Conservation (phyloP, 768 basidiomycete genomes). For the Mycena vitilis region DNA sequence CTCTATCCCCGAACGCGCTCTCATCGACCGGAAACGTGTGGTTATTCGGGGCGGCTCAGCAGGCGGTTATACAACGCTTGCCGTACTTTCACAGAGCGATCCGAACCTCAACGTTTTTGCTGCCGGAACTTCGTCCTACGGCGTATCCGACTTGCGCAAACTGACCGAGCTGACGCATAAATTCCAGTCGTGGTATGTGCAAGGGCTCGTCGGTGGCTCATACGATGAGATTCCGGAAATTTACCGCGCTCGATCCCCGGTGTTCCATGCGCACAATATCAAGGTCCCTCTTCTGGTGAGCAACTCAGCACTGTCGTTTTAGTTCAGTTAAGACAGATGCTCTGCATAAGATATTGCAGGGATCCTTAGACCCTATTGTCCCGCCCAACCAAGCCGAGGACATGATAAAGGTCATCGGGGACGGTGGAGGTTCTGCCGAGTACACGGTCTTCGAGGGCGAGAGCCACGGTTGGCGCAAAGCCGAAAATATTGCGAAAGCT, state of each 20-base stretch:
- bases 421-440: conserved; percentile 54
- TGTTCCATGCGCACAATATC: conserved; percentile 64
- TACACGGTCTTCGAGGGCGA: conserved; percentile 62
- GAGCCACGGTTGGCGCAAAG: conserved; percentile 60
- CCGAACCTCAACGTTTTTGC: conserved; percentile 53
- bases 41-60: conserved; percentile 69
- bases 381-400: conserved; percentile 62
- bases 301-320: conserved; percentile 26
- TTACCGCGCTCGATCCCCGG: conserved; percentile 65
- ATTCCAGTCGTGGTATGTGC: conserved; percentile 60
- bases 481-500: conserved; percentile 54
- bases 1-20: conserved; percentile 45
- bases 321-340: not conserved
- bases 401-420: conserved; percentile 56
- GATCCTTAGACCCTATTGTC: conserved; percentile 60
- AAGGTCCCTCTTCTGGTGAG: conserved; percentile 61
- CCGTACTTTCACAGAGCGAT: conserved; percentile 43
- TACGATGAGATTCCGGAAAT: conserved; percentile 57
- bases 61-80: conserved; percentile 67
- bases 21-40: conserved; percentile 62
- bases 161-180: conserved; percentile 69
- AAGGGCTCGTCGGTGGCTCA: conserved; percentile 65
- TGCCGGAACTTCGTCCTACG: conserved; percentile 62
- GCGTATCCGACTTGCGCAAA: conserved; percentile 62
- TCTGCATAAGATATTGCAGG: conserved; percentile 61